A percentile compares a stretch with the other conserved stretches of the same genome.
Evolutionary conservation across 768 basidiomycete genomes (phyloP).

Genomic region (Daedaleopsis sinensis): DNA sequence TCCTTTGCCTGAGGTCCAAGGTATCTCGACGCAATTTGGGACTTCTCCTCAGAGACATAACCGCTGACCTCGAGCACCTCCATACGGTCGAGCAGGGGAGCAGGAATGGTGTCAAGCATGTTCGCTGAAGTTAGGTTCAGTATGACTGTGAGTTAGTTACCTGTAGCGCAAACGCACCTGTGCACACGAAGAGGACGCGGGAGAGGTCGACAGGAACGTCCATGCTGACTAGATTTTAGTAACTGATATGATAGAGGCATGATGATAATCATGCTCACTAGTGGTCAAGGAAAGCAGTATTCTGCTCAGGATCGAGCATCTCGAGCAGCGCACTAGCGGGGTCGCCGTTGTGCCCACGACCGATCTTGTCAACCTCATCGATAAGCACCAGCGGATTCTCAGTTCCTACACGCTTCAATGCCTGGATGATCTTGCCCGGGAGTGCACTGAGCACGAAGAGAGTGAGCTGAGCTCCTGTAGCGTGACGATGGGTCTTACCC

Average conservation of each 20-base stretch:
- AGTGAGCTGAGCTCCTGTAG: background rate
- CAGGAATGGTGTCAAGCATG: slow-evolving; percentile 91
- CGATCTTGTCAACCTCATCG: slow-evolving; percentile 96
- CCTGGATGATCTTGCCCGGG: slow-evolving; percentile 95
- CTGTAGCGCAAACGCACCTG: slow-evolving; percentile 42
- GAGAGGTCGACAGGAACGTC: slow-evolving; percentile 97
- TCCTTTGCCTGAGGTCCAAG: slow-evolving; percentile 94
- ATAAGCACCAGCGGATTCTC: slow-evolving; percentile 94
- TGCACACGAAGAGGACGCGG: slow-evolving; percentile 96
- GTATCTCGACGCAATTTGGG: slow-evolving; percentile 84
- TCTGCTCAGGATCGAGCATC: slow-evolving; percentile 96
- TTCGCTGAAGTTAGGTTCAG: slow-evolving; percentile 54
- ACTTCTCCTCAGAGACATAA: slow-evolving; percentile 93
- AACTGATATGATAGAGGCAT: background rate
- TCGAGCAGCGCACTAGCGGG: slow-evolving; percentile 89
- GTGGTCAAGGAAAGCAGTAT: slow-evolving; percentile 91
- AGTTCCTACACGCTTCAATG: slow-evolving; percentile 88
- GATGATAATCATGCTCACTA: slow-evolving; percentile 61
- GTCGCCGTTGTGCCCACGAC: slow-evolving; percentile 88
- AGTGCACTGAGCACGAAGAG: slow-evolving; percentile 57
- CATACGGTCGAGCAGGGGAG: slow-evolving; percentile 93
- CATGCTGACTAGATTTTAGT: slow-evolving; percentile 56
- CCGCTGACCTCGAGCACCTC: slow-evolving; percentile 94
- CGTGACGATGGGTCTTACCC: slow-evolving; percentile 51
- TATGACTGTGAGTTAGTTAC: background rate